These are phyloP conservation scores for Scheffersomyces illinoinensis DNA, from an alignment of 1,139 yeast species.

Conservation along the genomic window DNA sequence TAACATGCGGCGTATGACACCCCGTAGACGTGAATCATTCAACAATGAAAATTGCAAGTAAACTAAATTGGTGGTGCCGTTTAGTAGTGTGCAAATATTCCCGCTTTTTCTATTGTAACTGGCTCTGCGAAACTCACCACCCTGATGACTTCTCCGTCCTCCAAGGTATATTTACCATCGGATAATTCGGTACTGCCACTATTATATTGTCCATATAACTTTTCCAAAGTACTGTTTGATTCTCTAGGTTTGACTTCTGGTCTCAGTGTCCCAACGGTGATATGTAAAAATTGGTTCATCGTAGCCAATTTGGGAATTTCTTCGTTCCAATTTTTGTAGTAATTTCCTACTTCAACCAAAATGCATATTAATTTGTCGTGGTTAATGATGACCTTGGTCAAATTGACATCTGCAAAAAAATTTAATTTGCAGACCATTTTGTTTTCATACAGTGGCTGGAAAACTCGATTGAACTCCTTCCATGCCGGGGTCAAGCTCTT, in stretches of 20 bases:
- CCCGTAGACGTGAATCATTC: neutral
- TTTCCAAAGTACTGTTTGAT: slow-evolving; percentile 28
- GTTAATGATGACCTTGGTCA: slow-evolving; percentile 50
- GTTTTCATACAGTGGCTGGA: slow-evolving; percentile 11
- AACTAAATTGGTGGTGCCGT: neutral
- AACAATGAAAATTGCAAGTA: neutral
- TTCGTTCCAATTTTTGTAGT: slow-evolving; percentile 22
- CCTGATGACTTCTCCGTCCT: neutral
- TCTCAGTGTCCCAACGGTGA: slow-evolving; percentile 69
- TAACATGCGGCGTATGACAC: neutral
- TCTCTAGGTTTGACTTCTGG: slow-evolving; percentile 47
- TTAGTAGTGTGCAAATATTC: neutral
- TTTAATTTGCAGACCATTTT: slow-evolving; percentile 11
- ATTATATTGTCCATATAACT: neutral
- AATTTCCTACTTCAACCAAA: slow-evolving; percentile 41
- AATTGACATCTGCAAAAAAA: slow-evolving; percentile 36
- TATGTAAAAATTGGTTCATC: slow-evolving; percentile 59
- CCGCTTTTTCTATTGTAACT: neutral
- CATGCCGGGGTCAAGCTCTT: slow-evolving; percentile 23
- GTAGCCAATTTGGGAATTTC: slow-evolving; percentile 20
- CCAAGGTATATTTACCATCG: neutral
- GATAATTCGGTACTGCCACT: neutral
- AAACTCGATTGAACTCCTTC: slow-evolving; percentile 17
- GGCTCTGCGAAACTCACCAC: neutral
- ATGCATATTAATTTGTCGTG: slow-evolving; percentile 57